phyloP scores from a whole-genome alignment of 352 stramenopile species.

The Pythium sukuiense region DNA sequence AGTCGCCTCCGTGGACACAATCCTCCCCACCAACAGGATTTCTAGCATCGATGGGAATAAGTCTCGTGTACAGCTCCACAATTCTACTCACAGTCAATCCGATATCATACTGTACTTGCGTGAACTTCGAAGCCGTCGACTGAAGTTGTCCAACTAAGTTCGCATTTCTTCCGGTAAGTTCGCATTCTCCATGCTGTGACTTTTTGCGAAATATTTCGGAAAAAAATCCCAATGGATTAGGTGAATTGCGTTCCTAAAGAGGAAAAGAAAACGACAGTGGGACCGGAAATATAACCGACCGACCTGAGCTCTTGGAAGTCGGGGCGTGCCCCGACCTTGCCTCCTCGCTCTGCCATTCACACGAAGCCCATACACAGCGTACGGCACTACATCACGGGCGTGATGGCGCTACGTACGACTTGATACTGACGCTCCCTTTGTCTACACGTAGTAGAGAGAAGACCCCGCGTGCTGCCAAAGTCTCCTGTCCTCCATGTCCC shows the following conservation, averaged over 20 bases:
- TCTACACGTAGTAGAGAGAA: background rate
- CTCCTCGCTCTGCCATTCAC: background rate
- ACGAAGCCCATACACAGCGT: background rate
- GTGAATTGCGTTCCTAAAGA: background rate
- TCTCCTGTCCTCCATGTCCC: conserved; percentile 41
- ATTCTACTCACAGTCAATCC: too few species aligned
- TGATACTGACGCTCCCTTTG: background rate
- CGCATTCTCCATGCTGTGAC: background rate
- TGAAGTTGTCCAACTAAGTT: too few species aligned
- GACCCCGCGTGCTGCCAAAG: background rate
- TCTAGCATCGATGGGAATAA: too few species aligned
- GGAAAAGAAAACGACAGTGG: background rate
- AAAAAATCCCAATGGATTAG: background rate
- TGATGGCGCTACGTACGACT: background rate
- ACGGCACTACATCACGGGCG: background rate
- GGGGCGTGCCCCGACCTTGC: background rate
- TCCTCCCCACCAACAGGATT: too few species aligned
- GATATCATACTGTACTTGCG: too few species aligned
- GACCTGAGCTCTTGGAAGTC: background rate
- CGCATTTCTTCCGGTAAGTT: background rate
- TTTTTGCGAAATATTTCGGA: background rate
- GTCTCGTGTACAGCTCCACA: too few species aligned
- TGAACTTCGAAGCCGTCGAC: too few species aligned
- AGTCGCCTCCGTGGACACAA: background rate
- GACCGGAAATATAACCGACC: background rate